Conservation (phyloP, 805 yeast species). For the Hanseniaspora osmophila region DNA sequence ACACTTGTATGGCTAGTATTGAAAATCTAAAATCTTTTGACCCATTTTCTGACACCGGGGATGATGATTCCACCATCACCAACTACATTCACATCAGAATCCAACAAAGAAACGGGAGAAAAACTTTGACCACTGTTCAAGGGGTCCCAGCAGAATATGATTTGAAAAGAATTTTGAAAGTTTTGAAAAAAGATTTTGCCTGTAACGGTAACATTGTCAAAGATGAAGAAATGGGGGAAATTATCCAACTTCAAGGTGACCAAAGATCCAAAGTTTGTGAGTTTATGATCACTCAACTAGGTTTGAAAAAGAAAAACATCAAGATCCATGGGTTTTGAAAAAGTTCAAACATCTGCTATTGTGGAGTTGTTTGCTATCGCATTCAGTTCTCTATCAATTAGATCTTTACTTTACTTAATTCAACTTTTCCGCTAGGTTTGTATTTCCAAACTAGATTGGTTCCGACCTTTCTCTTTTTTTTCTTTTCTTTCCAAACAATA, state of each 20-base stretch:
- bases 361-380: not conserved
- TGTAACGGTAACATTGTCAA: conserved; percentile 97
- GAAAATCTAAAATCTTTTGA: conserved; percentile 81
- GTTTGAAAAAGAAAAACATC: conserved; percentile 87
- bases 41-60: conserved; percentile 99
- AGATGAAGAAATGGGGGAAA: conserved; percentile 91
- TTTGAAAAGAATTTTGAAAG: conserved; percentile 82
- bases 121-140: conserved; percentile 95
- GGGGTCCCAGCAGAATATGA: conserved; percentile 94
- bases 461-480: too few species aligned
- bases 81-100: conserved; percentile 96
- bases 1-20: conserved; percentile 63
- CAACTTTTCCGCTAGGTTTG: too few species aligned
- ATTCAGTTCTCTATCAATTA: too few species aligned
- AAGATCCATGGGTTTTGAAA: conserved; percentile 88
- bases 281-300: conserved; percentile 74
- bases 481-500: not conserved
- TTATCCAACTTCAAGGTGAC: conserved; percentile 96
- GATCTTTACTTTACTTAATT: too few species aligned
- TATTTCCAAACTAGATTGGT: too few species aligned
- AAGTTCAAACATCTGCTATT: not conserved
- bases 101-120: conserved; percentile 99
- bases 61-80: conserved; percentile 91
- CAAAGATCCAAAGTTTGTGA: conserved; percentile 94
- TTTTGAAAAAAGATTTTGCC: conserved; percentile 93